A percentile compares a stretch with the other conserved stretches of the same genome.
Conservation (phyloP, 495 filamentous ascomycete species). For the Penicillium alfredii region DNA sequence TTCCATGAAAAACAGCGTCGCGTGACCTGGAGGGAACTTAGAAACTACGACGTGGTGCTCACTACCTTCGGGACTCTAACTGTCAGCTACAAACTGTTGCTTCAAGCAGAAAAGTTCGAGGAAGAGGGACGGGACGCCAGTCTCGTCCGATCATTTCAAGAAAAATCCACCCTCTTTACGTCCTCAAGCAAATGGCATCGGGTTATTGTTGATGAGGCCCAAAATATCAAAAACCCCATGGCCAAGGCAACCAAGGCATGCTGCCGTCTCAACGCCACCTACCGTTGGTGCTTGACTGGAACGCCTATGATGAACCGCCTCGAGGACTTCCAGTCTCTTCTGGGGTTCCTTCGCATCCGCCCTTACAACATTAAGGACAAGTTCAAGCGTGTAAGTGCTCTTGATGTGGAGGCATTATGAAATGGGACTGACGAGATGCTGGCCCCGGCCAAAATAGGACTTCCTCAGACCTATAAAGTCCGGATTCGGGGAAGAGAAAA, state of each 20-base stretch:
- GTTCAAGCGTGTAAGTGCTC: constrained; percentile 51
- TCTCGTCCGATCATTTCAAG: constrained; percentile 16
- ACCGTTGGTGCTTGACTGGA: constrained; percentile 82
- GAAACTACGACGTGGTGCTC: constrained; percentile 73
- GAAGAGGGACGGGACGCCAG: constrained; percentile 19
- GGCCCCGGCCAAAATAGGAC: constrained; percentile 27
- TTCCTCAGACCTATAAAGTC: constrained; percentile 51
- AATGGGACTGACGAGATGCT: background rate
- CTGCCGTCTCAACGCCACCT: constrained; percentile 53
- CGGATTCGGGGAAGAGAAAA: constrained; percentile 28
- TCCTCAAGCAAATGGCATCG: constrained; percentile 67
- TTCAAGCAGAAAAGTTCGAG: constrained; percentile 44
- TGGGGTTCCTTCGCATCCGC: constrained; percentile 73
- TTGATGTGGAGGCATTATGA: constrained; percentile 6
- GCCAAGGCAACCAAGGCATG: constrained; percentile 62
- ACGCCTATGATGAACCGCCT: constrained; percentile 94
- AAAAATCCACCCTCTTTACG: constrained; percentile 55
- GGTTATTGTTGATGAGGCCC: constrained; percentile 88
- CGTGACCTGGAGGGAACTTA: constrained; percentile 54
- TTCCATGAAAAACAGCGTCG: constrained; percentile 57
- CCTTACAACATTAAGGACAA: constrained; percentile 65
- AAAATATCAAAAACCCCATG: constrained; percentile 83
- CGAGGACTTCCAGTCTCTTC: constrained; percentile 73
- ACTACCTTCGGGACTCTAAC: constrained; percentile 83
- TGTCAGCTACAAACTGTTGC: constrained; percentile 50